phyloP scores from a whole-genome alignment of 106 monocot genomes.

The Dendrobium huoshanense region DNA sequence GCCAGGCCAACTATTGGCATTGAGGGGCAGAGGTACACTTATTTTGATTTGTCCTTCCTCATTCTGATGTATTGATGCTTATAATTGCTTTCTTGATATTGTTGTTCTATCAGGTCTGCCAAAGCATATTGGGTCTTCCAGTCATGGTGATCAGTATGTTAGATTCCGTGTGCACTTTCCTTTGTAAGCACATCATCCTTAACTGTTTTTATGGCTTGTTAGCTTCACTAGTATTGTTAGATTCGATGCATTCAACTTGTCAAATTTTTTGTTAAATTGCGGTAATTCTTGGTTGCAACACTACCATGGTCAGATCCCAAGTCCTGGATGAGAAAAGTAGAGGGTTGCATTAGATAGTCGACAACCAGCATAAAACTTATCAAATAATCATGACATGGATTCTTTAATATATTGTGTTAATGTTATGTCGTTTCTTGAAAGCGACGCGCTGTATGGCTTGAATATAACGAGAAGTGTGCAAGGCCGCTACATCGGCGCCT shows the following conservation, averaged over 20 bases:
- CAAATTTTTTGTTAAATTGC: neutral
- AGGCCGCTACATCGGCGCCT: too few relatives aligned
- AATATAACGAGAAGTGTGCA: too few relatives aligned
- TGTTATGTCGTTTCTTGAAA: too few relatives aligned
- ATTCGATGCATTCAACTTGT: neutral
- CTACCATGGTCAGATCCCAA: too few relatives aligned
- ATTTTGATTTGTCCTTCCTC: neutral
- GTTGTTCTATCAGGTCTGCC: constrained; percentile 53
- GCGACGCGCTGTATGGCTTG: too few relatives aligned
- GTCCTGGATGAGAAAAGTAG: too few relatives aligned
- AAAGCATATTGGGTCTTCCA: constrained; percentile 45
- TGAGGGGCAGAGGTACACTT: constrained; percentile 68
- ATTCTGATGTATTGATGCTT: neutral
- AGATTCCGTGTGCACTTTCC: constrained; percentile 73
- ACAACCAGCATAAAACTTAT: too few relatives aligned
- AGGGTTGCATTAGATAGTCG: too few relatives aligned
- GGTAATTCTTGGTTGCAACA: neutral
- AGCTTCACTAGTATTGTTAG: neutral
- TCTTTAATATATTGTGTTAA: too few relatives aligned
- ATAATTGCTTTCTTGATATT: neutral
- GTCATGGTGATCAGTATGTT: constrained; percentile 80
- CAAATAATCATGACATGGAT: too few relatives aligned
- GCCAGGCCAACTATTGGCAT: constrained; percentile 51
- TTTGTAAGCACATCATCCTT: constrained; percentile 37
- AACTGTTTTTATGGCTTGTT: neutral